A percentile compares a stretch with the other conserved stretches of the same genome.
phyloP scores from a whole-genome alignment of 75 land plant genomes.

The Selaginella tamariscina region DNA sequence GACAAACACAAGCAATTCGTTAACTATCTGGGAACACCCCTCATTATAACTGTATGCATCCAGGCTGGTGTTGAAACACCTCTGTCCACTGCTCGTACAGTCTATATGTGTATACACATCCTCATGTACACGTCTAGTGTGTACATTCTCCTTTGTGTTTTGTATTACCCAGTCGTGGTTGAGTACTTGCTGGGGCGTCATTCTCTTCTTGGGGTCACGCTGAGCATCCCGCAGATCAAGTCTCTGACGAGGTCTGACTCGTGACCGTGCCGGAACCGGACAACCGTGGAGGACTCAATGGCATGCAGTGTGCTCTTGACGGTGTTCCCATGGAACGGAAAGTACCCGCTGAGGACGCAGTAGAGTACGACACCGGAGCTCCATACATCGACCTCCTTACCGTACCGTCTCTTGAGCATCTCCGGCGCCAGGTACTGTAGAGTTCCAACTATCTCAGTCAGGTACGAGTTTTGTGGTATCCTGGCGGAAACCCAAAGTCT shows the following conservation, averaged over 20 bases:
- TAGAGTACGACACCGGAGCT: slow-evolving; percentile 2
- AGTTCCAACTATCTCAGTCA: neutral
- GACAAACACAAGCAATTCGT: no score
- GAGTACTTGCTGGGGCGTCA: slow-evolving; percentile 7
- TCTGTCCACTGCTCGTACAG: no score
- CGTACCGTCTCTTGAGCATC: neutral
- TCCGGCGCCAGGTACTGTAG: neutral
- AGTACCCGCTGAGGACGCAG: neutral
- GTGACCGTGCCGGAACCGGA: neutral
- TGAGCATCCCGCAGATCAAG: neutral
- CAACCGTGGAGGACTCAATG: neutral
- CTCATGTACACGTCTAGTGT: no score
- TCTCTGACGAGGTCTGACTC: neutral
- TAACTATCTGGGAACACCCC: no score
- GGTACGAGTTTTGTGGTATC: neutral
- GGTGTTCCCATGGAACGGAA: slow-evolving; percentile 10
- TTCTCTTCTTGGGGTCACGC: neutral
- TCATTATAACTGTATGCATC: no score
- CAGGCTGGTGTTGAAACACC: no score
- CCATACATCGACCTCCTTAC: neutral
- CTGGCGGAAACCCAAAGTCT: slow-evolving; percentile 3
- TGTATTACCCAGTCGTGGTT: slow-evolving; percentile 3
- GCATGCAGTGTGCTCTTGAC: neutral
- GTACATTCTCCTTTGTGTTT: neutral
- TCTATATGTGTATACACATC: no score